phyloP scores from a whole-genome alignment of 768 basidiomycete genomes.

The Chalciporus sphaerocephalus region DNA sequence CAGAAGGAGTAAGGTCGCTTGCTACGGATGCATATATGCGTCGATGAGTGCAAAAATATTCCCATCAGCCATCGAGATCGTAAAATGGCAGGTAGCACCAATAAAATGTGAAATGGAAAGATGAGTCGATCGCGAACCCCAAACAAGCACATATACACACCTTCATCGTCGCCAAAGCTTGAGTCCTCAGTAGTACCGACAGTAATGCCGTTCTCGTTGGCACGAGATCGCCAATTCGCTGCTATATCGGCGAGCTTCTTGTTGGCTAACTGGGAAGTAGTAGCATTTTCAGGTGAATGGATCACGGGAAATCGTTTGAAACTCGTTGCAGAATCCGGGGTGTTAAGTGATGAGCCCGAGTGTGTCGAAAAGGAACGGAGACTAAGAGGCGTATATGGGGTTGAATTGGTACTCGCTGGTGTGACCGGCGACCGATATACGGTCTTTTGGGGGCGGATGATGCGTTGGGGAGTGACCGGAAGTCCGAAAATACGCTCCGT shows the following conservation, averaged over 20 bases:
- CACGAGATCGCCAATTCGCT: slow-evolving; percentile 67
- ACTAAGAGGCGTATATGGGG: slow-evolving; percentile 69
- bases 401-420: slow-evolving; percentile 46
- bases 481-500: slow-evolving; percentile 28
- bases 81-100: slow-evolving; percentile 8
- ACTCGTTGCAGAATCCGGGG: slow-evolving; percentile 44
- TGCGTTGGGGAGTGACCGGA: slow-evolving; percentile 66
- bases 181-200: slow-evolving; percentile 43
- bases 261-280: slow-evolving; percentile 31
- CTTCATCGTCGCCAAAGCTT: slow-evolving; percentile 46
- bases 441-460: slow-evolving; percentile 41
- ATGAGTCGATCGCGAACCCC: slow-evolving; percentile 15
- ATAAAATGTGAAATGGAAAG: not conserved
- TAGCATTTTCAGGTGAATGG: slow-evolving; percentile 42
- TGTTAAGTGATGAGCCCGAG: slow-evolving; percentile 50
- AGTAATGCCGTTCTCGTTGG: slow-evolving; percentile 68
- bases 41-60: slow-evolving; percentile 2
- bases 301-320: slow-evolving; percentile 41
- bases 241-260: slow-evolving; percentile 56
- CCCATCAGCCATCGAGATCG: slow-evolving; percentile 2
- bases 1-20: slow-evolving; percentile 47
- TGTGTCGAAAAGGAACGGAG: slow-evolving; percentile 57
- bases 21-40: slow-evolving; percentile 46
- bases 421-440: slow-evolving; percentile 56
- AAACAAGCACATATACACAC: slow-evolving; percentile 32